Evolutionary conservation across 2,329 filamentous ascomycete genomes (phyloP), one percentile per base, ranked within the genome.

Genomic region (Botrytis fabae): DNA sequence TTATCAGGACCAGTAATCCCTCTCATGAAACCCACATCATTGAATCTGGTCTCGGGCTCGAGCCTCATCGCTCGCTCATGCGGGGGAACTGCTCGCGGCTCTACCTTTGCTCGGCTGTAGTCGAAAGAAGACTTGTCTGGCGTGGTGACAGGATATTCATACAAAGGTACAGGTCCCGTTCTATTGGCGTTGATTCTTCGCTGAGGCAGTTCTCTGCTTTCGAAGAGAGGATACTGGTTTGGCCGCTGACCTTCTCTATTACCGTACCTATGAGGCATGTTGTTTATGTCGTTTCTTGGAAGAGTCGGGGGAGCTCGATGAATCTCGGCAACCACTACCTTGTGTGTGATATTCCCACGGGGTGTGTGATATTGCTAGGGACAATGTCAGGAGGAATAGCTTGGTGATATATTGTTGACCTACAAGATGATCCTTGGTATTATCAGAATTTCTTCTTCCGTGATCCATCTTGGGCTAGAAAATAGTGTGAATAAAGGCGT

Each of bases 381-480:
- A 7, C 0, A 40, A 38, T 2, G 60, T 62, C 25, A 62, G 38
- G 42, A 16, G 12, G 12, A 3, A 35, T 40, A 5, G 25, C 22
- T 42, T 62, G 12, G 25, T 40, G 18, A 38, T n/a, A 18, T 6
- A 6, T 16, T 18, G n/a, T 40, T 62, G 35, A 62, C 35, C n/a
- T 42, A 62, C 35, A 2, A 62, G 35, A 16, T 62, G 60, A 42
- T 62, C 35, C 22, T 62, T 62, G 14, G 60, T 42, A 16, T 62
- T 62, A 38, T 62, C 60, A 18, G 60, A 62, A 62, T 62, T 62
- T 38, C 60, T 62, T 62, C 60, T 62, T 62, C 35, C 60, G 18
- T 38, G 5, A 62, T 40, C 22, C 60, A 62, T 62, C 22, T 42
- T 62, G 35, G 60, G 25, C 25, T 25, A n/a, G 6, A n/a, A 22